Conservation (phyloP, 768 basidiomycete species). For the Mycena rosella region DNA sequence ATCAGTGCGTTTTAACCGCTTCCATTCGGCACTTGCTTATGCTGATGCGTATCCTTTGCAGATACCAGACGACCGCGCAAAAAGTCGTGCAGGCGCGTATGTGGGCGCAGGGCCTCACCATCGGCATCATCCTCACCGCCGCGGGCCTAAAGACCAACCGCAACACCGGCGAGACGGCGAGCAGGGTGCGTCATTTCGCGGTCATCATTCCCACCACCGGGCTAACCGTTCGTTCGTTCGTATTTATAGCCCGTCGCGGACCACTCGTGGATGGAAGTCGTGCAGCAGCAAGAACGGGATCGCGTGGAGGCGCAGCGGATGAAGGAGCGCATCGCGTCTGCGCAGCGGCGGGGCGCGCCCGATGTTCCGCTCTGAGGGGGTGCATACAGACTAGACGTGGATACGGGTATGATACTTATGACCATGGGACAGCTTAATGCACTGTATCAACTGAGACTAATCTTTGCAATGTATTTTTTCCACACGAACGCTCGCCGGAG, state of each 20-base stretch:
- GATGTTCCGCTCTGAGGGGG: slow-evolving; percentile 20
- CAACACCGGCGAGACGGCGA: slow-evolving; percentile 54
- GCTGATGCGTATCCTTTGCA: slow-evolving; percentile 37
- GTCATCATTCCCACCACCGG: slow-evolving; percentile 1
- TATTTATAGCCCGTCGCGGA: slow-evolving; percentile 47
- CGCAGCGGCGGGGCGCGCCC: slow-evolving; percentile 28
- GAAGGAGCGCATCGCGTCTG: slow-evolving; percentile 23
- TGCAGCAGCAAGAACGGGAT: slow-evolving; percentile 50
- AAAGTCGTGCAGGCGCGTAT: slow-evolving; percentile 89
- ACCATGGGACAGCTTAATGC: not conserved
- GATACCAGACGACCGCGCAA: slow-evolving; percentile 68
- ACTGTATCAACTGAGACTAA: too few species aligned
- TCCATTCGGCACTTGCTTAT: not conserved
- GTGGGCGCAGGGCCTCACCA: slow-evolving; percentile 88
- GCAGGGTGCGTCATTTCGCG: slow-evolving; percentile 45
- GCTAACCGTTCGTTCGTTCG: not conserved
- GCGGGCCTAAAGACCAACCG: slow-evolving; percentile 74
- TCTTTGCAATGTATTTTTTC: too few species aligned
- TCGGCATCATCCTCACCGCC: slow-evolving; percentile 74
- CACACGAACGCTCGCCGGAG: too few species aligned
- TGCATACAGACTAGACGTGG: not conserved
- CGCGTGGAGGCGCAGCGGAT: slow-evolving; percentile 37
- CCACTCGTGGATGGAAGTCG: slow-evolving; percentile 65
- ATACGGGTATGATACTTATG: not conserved
- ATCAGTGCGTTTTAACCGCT: slow-evolving; percentile 56